A percentile compares a stretch with the other conserved stretches of the same genome.
phyloP scores from a whole-genome alignment of 2,329 filamentous ascomycete species.

The Ophiostoma quercus region DNA sequence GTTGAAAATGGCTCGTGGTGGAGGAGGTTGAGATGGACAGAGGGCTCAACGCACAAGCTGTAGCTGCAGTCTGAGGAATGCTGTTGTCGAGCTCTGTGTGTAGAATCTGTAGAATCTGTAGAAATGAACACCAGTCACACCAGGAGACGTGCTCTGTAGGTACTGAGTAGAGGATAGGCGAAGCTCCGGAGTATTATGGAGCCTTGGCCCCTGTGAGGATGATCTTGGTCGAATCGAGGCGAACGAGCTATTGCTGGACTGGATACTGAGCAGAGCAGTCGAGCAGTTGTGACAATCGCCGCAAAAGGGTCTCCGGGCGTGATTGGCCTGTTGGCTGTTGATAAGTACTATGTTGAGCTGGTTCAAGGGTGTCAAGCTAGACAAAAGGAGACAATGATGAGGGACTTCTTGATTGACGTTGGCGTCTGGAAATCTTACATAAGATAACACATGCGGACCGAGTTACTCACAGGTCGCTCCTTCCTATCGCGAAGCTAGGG shows the following conservation, averaged over 20 bases:
- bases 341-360: neutral
- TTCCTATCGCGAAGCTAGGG: slow-evolving; percentile 20
- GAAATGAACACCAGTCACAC: neutral
- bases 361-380: neutral
- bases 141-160: neutral
- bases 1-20: slow-evolving; percentile 2
- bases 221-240: slow-evolving; percentile 4
- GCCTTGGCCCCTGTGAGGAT: neutral
- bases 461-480: neutral
- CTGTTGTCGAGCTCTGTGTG: neutral
- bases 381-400: neutral
- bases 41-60: neutral
- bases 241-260: neutral
- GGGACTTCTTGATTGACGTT: neutral
- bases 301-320: neutral
- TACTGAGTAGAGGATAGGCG: neutral
- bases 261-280: neutral
- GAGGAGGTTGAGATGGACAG: neutral
- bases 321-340: neutral
- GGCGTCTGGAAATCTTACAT: neutral
- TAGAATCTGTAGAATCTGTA: too few relatives aligned
- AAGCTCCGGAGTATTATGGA: slow-evolving; percentile 8
- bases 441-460: slow-evolving; percentile 1
- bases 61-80: neutral
- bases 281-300: neutral